These are phyloP conservation scores for Viscum album DNA, from an alignment of 177 flowering plant genomes.

Conservation along the genomic window DNA sequence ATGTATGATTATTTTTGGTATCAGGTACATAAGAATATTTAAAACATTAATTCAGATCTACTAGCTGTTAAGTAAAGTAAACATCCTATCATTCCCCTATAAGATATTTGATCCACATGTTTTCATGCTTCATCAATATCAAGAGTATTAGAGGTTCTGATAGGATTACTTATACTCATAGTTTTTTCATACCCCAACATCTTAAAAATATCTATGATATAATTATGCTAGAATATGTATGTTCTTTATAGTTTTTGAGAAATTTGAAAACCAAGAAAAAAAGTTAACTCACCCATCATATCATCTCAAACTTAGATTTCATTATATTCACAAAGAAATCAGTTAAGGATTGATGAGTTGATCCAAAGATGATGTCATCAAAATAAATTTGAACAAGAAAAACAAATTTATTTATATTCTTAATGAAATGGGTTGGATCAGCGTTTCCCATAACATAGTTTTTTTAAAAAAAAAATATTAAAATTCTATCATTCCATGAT, in stretches of 20 bases:
- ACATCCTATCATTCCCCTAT: not conserved
- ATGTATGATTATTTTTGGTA: no score
- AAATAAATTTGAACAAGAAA: not conserved
- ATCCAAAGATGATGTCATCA: not conserved
- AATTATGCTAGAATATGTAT: not conserved
- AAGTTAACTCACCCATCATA: not conserved
- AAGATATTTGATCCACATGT: not conserved
- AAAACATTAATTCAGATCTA: not conserved
- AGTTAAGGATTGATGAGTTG: not conserved
- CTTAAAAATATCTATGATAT: not conserved
- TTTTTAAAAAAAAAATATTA: not conserved
- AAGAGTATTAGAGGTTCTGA: not conserved
- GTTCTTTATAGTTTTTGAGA: not conserved
- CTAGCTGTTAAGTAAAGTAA: not conserved
- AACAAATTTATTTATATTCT: not conserved
- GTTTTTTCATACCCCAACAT: not conserved
- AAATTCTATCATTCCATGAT: not conserved
- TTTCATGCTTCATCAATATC: not conserved
- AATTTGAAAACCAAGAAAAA: not conserved
- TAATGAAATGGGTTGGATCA: no score
- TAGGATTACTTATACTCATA: not conserved
- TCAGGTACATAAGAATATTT: no score
- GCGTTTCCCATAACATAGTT: no score
- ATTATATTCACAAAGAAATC: not conserved
- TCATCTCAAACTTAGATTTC: not conserved